Evolutionary conservation across 1,284 basidiomycete species (phyloP), one percentile per base, ranked within the genome.

Genomic region (Neonothopanus nambi): DNA sequence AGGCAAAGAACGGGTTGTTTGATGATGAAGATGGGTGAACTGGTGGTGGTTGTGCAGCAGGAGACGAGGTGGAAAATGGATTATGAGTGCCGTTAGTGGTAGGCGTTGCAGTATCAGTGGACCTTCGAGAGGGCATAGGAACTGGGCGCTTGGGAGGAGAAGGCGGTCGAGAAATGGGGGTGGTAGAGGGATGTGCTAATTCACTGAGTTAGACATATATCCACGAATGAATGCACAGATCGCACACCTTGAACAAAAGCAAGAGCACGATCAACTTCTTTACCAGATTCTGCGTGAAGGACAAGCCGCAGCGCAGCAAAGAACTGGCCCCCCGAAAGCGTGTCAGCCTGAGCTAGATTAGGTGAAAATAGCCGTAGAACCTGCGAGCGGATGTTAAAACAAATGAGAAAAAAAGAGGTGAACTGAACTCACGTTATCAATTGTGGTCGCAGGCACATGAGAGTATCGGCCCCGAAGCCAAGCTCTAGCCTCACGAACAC

Each of bases 401-500:
- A 47, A 38, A 38, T 49, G 30, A 47, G n/a, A n/a, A 21, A 24
- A 40, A 26, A 17, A 46, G n/a, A 21, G 8, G 24, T 5, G 23
- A 45, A 49, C 21, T 40, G 44, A 37, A 66, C 73, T 48, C 59
- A 86, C 87, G 61, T 70, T 66, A 66, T 91, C 89, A 41, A 91
- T 79, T 42, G 74, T 74, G n/a, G 69, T 59, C 1, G 76, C 72
- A 9, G 74, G 62, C 3, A 87, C 63, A 60, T 78, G 70, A 7
- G 78, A 69, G 63, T 87, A 89, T 57, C 87, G 74, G 12, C 88
- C 88, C 40, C 85, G 71, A 53, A 91, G 69, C 88, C 88, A 91
- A 8, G 86, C 88, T 36, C 88, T 72, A 4, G 76, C 82, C 64
- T 90, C 88, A 33, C 87, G 77, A 17, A 82, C 75, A 42, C 81